These are phyloP conservation scores for Sequoiadendron giganteum DNA, from an alignment of 75 land plant species.

Conservation along the genomic window DNA sequence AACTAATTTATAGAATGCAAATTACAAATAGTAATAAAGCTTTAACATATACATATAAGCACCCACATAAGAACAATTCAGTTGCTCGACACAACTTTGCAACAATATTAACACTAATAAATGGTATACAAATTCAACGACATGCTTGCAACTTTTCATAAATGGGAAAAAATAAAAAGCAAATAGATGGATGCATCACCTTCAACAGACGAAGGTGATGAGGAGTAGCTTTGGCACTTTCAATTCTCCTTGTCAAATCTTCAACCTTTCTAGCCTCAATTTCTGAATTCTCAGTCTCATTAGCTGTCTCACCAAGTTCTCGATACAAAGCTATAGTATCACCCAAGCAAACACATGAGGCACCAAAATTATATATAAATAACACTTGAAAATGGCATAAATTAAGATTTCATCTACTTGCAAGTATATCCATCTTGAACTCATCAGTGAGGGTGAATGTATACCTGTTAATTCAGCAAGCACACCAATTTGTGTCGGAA, in stretches of 20 bases:
- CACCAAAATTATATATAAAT: background rate
- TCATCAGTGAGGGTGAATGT: background rate
- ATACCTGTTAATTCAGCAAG: conserved; percentile 83
- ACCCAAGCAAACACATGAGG: background rate
- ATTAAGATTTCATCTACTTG: background rate
- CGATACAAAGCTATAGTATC: conserved; percentile 61
- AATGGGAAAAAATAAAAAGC: background rate
- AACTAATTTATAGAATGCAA: background rate
- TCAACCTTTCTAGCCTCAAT: conserved; percentile 67
- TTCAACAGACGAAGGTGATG: conserved; percentile 70
- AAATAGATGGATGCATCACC: conserved; percentile 1
- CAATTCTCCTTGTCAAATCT: conserved; percentile 70
- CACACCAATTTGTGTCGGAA: conserved; percentile 90
- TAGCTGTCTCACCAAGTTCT: conserved; percentile 68
- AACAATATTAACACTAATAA: background rate
- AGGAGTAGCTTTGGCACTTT: conserved; percentile 57
- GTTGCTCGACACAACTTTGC: background rate
- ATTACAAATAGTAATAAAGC: background rate
- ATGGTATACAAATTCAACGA: background rate
- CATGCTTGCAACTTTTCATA: background rate
- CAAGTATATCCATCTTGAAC: background rate
- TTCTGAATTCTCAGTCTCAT: conserved; percentile 74
- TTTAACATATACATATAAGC: background rate
- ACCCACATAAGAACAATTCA: background rate
- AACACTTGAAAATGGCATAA: background rate